Conservation (phyloP, 169 alveolate species). For the Plasmodium berghei region DNA sequence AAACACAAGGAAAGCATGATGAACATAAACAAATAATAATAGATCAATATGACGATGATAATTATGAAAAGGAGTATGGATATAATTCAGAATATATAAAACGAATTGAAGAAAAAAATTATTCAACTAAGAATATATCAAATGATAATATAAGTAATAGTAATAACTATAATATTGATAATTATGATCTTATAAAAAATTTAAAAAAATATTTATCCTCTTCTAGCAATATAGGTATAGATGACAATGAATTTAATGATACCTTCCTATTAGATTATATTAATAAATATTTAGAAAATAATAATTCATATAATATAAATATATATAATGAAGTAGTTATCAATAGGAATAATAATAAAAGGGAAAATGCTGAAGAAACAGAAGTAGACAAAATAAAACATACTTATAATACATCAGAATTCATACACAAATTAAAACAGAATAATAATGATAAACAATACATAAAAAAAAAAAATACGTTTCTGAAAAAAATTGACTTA, state of each 20-base stretch:
- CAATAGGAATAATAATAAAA: neutral
- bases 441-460: too few relatives aligned
- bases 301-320: constrained; percentile 21
- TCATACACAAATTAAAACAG: too few relatives aligned
- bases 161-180: constrained; percentile 24
- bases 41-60: constrained; percentile 14
- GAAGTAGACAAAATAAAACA: too few relatives aligned
- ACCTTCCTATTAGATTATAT: constrained; percentile 34
- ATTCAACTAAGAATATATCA: constrained; percentile 19
- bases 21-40: neutral
- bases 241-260: constrained; percentile 20
- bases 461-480: too few relatives aligned
- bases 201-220: constrained; percentile 54
- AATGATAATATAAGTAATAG: constrained; percentile 3
- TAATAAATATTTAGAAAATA: constrained; percentile 44
- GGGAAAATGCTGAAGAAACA: too few relatives aligned
- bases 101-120: constrained; percentile 53
- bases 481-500: neutral
- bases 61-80: constrained; percentile 33
- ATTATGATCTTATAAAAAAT: constrained; percentile 14
- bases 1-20: neutral
- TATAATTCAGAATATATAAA: constrained; percentile 25
- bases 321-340: constrained; percentile 48
- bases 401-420: too few relatives aligned
- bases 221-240: constrained; percentile 6